Conservation (phyloP, 306 rosid genomes). For the Coriaria nepalensis region DNA sequence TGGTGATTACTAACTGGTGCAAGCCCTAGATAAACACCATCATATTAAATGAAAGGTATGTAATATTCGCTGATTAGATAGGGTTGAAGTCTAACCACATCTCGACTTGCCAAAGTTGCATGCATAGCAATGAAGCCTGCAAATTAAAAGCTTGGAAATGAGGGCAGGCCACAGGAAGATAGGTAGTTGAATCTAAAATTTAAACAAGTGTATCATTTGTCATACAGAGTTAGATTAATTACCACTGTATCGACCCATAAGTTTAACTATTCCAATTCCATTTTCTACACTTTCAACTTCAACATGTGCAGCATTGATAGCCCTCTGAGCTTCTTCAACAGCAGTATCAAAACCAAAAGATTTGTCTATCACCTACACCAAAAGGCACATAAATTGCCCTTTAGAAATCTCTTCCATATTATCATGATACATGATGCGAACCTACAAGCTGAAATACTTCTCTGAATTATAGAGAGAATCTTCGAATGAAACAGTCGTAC, state of each 20-base stretch:
- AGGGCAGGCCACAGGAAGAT: conserved; percentile 17
- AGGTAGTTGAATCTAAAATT: not conserved
- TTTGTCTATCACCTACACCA: conserved; percentile 79
- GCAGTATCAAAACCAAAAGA: conserved; percentile 98
- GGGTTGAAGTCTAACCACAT: conserved; percentile 56
- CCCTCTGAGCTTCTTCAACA: conserved; percentile 98
- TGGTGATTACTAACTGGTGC: no score
- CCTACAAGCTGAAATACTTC: no score
- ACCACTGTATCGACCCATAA: conserved; percentile 96
- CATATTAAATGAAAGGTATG: not conserved
- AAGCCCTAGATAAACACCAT: not conserved
- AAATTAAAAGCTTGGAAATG: conserved; percentile 26
- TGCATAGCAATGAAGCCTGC: conserved; percentile 88
- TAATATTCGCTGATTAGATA: conserved; percentile 6
- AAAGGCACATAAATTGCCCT: conserved; percentile 3
- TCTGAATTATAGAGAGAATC: no score
- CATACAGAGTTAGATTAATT: conserved; percentile 4
- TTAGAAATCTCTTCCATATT: no score
- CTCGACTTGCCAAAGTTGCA: conserved; percentile 97
- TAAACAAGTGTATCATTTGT: not conserved
- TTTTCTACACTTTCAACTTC: conserved; percentile 91
- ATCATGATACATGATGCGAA: no score
- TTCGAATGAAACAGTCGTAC: no score
- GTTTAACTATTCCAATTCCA: conserved; percentile 85
- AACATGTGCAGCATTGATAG: conserved; percentile 89